Evolutionary conservation across 768 basidiomycete genomes (phyloP).

Genomic region (Hygrophorus pudorinus): DNA sequence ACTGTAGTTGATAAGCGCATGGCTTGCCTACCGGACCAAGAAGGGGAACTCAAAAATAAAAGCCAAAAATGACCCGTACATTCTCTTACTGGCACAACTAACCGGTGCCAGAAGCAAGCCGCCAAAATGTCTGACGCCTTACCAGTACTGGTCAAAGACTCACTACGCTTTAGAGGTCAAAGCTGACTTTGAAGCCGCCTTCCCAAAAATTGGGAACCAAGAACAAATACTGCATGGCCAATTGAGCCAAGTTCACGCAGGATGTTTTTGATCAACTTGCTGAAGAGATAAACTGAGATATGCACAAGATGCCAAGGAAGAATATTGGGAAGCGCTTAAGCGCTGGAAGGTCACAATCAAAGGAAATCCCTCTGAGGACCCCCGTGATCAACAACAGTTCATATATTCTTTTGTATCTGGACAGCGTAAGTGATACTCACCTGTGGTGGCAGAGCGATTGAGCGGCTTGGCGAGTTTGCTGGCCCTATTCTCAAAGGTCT

Average conservation of each 20-base stretch:
- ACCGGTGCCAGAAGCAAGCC: constrained; percentile 1
- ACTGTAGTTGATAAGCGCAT: background rate
- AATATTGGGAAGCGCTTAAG: background rate
- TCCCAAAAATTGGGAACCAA: background rate
- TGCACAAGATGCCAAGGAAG: background rate
- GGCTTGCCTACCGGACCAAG: constrained; percentile 1
- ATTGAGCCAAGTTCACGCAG: background rate
- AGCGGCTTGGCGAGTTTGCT: constrained; percentile 1
- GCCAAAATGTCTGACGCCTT: background rate
- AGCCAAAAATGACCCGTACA: constrained; percentile 1
- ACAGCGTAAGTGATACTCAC: background rate
- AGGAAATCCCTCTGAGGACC: background rate
- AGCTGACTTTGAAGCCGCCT: background rate
- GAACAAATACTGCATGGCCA: background rate
- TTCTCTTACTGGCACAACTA: constrained; percentile 1
- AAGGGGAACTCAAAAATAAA: background rate
- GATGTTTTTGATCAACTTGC: background rate
- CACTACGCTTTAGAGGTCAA: background rate
- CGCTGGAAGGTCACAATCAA: background rate
- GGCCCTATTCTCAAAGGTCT: constrained; percentile 1
- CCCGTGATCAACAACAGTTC: constrained; percentile 1
- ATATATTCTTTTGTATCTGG: background rate
- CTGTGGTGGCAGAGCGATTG: background rate
- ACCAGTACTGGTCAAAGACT: constrained; percentile 4
- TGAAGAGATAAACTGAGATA: background rate